Percentiles rank a stretch among this genome's conserved stretches.
phyloP scores from a whole-genome alignment of 139 green algal genomes.

The Pleodorina starrii region DNA sequence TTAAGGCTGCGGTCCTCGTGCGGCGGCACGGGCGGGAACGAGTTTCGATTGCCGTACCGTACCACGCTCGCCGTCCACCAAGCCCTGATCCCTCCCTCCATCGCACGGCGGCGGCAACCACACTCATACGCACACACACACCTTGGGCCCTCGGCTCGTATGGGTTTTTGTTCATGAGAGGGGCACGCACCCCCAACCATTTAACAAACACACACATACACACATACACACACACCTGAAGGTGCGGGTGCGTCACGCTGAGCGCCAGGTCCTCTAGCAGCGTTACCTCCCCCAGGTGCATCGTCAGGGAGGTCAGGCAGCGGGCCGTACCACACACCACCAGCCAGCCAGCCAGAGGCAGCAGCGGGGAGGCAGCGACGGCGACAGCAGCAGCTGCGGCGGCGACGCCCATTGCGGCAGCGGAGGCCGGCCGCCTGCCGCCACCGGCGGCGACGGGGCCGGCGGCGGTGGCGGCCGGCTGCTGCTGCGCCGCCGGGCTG shows the following conservation, averaged over 20 bases:
- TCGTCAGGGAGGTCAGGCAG: slow-evolving; percentile 23
- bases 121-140: too few relatives aligned
- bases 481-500: not conserved
- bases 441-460: not conserved
- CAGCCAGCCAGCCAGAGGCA: slow-evolving; percentile 25
- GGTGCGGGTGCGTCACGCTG: slow-evolving; percentile 24
- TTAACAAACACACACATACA: not conserved
- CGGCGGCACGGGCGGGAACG: too few relatives aligned
- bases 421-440: not conserved
- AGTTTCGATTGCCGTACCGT: too few relatives aligned
- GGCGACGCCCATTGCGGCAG: too few relatives aligned
- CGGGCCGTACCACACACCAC: slow-evolving; percentile 6
- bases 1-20: too few relatives aligned
- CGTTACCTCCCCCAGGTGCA: slow-evolving; percentile 1
- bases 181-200: too few relatives aligned
- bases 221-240: slow-evolving; percentile 23
- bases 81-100: too few relatives aligned
- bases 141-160: too few relatives aligned
- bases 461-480: not conserved
- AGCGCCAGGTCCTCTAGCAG: slow-evolving; percentile 40
- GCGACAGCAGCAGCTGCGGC: too few relatives aligned
- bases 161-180: too few relatives aligned
- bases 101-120: too few relatives aligned
- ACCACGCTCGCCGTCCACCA: too few relatives aligned
- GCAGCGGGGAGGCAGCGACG: not conserved